These are phyloP conservation scores for Lactarius trivialis DNA, from an alignment of 768 basidiomycete species.

Conservation along the genomic window DNA sequence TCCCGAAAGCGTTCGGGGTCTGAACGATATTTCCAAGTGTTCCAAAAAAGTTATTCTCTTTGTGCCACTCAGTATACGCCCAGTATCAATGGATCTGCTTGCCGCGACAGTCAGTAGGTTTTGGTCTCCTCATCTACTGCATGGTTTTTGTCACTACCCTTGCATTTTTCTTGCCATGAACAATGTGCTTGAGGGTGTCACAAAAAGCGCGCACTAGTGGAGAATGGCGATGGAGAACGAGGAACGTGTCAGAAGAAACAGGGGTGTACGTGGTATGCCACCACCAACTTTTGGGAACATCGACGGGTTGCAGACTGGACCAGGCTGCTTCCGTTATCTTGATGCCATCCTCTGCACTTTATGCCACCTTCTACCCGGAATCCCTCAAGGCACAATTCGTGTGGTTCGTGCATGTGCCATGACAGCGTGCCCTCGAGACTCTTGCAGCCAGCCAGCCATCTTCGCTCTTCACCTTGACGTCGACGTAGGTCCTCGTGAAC, in stretches of 20 bases:
- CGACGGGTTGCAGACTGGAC: slow-evolving; percentile 61
- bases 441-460: no score
- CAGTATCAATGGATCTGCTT: slow-evolving; percentile 66
- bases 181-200: slow-evolving; percentile 47
- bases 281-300: not conserved
- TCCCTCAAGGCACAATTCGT: slow-evolving; percentile 68
- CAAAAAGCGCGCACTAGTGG: slow-evolving; percentile 63
- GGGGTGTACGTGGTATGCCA: slow-evolving; percentile 45
- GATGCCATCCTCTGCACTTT: slow-evolving; percentile 60
- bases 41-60: slow-evolving; percentile 56
- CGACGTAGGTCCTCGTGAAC: no score
- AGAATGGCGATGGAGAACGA: slow-evolving; percentile 81
- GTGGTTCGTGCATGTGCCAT: slow-evolving; percentile 71
- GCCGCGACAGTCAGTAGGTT: slow-evolving; percentile 78
- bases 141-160: slow-evolving; percentile 87
- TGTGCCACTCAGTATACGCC: slow-evolving; percentile 16
- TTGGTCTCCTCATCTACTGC: slow-evolving; percentile 86
- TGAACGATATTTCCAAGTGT: slow-evolving; percentile 41
- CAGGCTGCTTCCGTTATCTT: slow-evolving; percentile 80
- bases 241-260: slow-evolving; percentile 77
- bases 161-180: slow-evolving; percentile 75
- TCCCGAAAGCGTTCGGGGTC: not conserved
- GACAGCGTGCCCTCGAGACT: slow-evolving; percentile 42
- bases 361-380: slow-evolving; percentile 81
- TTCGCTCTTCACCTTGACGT: no score